Evolutionary conservation across 2,329 filamentous ascomycete genomes (phyloP).

Genomic region (Pseudogymnoascus sp.): DNA sequence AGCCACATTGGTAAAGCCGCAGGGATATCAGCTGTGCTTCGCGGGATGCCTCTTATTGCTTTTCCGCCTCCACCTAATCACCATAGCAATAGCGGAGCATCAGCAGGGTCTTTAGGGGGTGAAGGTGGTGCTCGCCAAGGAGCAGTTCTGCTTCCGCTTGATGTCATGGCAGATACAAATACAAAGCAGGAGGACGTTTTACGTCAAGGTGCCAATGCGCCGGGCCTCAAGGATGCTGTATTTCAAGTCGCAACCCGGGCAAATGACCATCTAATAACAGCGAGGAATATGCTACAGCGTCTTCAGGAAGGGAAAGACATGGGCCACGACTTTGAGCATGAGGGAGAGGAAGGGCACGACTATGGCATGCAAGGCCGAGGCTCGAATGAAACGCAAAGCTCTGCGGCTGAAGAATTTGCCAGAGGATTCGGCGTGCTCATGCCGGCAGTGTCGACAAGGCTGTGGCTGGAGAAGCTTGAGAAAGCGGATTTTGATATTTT

Average conservation of each 20-base stretch:
- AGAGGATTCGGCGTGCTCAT: conserved; percentile 71
- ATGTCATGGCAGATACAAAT: conserved; percentile 75
- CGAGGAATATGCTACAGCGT: conserved; percentile 80
- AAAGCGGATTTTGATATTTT: conserved; percentile 78
- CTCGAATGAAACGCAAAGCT: conserved; percentile 17
- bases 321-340: conserved; percentile 83
- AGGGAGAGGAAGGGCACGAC: conserved; percentile 61
- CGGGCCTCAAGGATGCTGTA: conserved; percentile 77
- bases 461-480: conserved; percentile 74
- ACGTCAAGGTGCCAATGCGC: conserved; percentile 65
- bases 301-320: conserved; percentile 63
- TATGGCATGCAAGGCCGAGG: conserved; percentile 27
- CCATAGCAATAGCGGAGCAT: conserved; percentile 39
- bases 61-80: conserved; percentile 57
- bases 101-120: conserved; percentile 30
- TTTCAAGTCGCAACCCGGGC: conserved; percentile 89
- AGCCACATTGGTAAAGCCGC: conserved; percentile 92
- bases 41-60: conserved; percentile 81
- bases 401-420: conserved; percentile 43
- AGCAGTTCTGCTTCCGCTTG: conserved; percentile 71
- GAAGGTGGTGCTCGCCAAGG: conserved; percentile 40
- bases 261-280: conserved; percentile 92
- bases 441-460: conserved; percentile 65
- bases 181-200: conserved; percentile 87
- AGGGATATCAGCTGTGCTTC: conserved; percentile 77